A percentile compares a stretch with the other conserved stretches of the same genome.
Conservation (phyloP, 129 eudicot genomes). For the Centaurea solstitialis region DNA sequence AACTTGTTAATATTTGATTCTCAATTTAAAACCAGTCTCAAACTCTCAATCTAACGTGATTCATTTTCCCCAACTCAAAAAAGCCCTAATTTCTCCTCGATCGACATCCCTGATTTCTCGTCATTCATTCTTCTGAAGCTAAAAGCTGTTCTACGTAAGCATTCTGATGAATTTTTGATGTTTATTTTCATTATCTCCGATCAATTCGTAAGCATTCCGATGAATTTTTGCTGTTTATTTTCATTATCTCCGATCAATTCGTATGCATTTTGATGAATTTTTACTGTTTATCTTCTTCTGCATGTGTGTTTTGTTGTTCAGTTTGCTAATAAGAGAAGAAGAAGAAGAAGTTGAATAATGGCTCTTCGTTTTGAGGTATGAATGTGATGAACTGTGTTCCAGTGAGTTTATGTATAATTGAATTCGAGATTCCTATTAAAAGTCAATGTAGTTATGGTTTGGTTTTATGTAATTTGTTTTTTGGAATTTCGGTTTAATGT, state of each 20-base stretch:
- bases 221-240: background rate
- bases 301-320: slow-evolving; percentile 10
- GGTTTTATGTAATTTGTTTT: background rate
- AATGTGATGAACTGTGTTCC: background rate
- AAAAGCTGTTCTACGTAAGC: too few species aligned
- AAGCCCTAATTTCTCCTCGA: too few species aligned
- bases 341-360: slow-evolving; percentile 34
- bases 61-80: too few species aligned
- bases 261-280: background rate
- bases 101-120: too few species aligned
- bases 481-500: background rate
- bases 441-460: background rate
- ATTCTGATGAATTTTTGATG: too few species aligned
- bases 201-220: slow-evolving; percentile 9
- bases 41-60: too few species aligned
- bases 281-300: background rate
- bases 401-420: too few species aligned
- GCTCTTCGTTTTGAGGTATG: slow-evolving; percentile 81
- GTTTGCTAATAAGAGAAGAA: background rate
- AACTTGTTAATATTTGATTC: too few species aligned
- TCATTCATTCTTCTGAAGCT: too few species aligned
- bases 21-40: too few species aligned
- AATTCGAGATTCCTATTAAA: too few species aligned
- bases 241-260: background rate
- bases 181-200: too few species aligned